Conservation (phyloP, 129 eudicot species). For the Flaveria sonorensis region DNA sequence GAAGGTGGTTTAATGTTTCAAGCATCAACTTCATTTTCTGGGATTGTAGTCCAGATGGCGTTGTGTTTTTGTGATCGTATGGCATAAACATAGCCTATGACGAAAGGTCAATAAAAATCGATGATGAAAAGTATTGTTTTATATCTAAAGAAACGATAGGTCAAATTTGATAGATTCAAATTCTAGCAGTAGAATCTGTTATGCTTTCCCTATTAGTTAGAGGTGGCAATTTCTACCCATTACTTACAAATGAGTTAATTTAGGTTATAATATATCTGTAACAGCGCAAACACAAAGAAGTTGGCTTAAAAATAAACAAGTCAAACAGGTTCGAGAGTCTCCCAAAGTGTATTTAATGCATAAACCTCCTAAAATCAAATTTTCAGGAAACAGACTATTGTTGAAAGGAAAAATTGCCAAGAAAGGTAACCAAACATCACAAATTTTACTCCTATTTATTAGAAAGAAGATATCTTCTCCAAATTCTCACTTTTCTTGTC, state of each 20-base stretch:
- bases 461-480: background rate
- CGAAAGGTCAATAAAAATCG: background rate
- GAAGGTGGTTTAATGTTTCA: conserved; percentile 74
- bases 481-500: background rate
- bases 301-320: background rate
- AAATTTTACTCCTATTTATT: background rate
- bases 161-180: background rate
- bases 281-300: background rate
- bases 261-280: background rate
- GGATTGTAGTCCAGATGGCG: conserved; percentile 71
- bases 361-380: background rate
- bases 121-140: background rate
- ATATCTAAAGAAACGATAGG: background rate
- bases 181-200: background rate
- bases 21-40: conserved; percentile 78
- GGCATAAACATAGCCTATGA: conserved; percentile 94
- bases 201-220: background rate
- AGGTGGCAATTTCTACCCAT: background rate
- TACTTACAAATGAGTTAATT: background rate
- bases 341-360: background rate
- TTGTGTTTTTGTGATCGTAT: conserved; percentile 91
- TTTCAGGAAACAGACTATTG: background rate
- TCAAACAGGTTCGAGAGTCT: background rate
- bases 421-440: background rate
- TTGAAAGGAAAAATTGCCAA: background rate